Base-by-base conservation (phyloP, 177 flowering plant species). In the Vitis hybrid region DNA sequence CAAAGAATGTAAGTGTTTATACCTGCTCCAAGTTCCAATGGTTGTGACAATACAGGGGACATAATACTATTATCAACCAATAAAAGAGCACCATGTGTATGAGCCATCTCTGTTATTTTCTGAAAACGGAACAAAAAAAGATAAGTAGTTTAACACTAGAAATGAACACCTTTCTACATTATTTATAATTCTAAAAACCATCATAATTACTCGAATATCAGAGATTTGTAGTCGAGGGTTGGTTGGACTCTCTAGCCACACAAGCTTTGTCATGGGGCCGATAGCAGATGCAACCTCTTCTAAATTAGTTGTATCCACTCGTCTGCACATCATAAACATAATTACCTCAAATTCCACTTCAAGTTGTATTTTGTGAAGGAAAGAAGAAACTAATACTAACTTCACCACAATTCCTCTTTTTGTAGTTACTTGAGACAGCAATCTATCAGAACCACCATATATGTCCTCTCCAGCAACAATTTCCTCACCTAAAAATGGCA, bases 11-110 rank as follows among this genome's bases (percentile, higher is more conserved):
- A 40, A 66, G 35, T 70, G 59, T 46, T 50, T 16, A 56, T 81
- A 92, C 99, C 99, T 80, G 99, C 99, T 69, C 99, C 99, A 77
- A 96, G 92, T 72, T 92, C 93, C 79, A 94, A 75, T 11, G 99
- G 98, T 62, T 55, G 92, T 27, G 94, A 94, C 46, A 96, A 72
- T 19, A 91, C 97, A 65, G 99, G 98, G 40, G 99, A 94, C 98
- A 96, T 87, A 46, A 96, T 96, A 72, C 99, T 96, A 70, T 96
- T 96, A 78, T 96, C 99, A 62, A 96, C 95, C 86, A 96, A 67
- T 40, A 96, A 76, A 67, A 94, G 85, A 70, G 98, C 96, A 71
- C 91, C 98, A 79, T 81, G 80, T 59, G 85, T 82, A 80, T 95
- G 99, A 63, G 97, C 96, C 27, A 91, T 74, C 71, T 88, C 88